A percentile compares a stretch with the other conserved stretches of the same genome.
Conservation (phyloP, 345 rosid genomes). For the Orychophragmus violaceus region DNA sequence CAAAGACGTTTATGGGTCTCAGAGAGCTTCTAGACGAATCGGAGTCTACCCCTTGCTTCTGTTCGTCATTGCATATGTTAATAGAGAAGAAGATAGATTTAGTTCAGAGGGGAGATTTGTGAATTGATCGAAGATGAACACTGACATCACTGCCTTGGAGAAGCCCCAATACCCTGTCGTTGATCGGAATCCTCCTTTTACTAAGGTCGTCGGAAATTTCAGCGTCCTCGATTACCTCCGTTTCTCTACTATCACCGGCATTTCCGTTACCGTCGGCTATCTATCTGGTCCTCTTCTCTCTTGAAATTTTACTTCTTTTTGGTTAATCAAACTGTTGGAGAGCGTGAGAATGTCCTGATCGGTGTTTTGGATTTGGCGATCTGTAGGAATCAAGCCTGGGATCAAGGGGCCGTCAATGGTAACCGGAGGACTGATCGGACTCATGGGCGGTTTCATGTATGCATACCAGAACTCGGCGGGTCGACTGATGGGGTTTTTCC, state of each 20-base stretch:
- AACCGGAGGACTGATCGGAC: constrained; percentile 90
- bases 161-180: constrained; percentile 86
- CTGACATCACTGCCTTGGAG: constrained; percentile 88
- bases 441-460: constrained; percentile 99
- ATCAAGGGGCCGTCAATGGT: constrained; percentile 94
- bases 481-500: constrained; percentile 93
- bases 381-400: constrained; percentile 86
- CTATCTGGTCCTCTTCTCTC: constrained; percentile 49
- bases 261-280: constrained; percentile 95
- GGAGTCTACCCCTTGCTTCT: not conserved
- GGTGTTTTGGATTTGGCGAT: not conserved
- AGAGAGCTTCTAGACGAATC: constrained; percentile 4
- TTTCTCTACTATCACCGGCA: constrained; percentile 63
- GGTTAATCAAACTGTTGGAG: not conserved
- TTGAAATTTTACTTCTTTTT: not conserved
- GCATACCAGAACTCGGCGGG: constrained; percentile 98
- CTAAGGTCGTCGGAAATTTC: constrained; percentile 78
- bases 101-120: not conserved
- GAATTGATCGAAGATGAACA: constrained; percentile 52
- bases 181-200: constrained; percentile 78
- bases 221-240: constrained; percentile 76
- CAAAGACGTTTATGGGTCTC: not conserved
- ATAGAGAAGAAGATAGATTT: not conserved
- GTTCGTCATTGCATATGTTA: not conserved
- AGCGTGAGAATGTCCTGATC: not conserved